Evolutionary conservation across 73 alveolate species (phyloP).

Genomic region (Tetrahymena thermophila): DNA sequence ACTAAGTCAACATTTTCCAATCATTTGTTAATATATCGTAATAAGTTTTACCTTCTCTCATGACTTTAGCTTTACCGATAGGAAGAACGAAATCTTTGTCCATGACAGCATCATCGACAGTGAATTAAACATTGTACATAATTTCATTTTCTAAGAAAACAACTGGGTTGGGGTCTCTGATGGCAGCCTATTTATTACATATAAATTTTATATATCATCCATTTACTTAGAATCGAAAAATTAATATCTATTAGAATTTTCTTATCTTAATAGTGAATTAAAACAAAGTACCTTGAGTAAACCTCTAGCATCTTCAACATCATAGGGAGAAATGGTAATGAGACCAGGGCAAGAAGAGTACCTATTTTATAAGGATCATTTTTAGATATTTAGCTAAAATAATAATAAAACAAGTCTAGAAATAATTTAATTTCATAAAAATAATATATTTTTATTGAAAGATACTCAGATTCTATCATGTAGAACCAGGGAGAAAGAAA

Average conservation of each 20-base stretch:
- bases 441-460: no score
- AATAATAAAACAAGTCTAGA: not conserved
- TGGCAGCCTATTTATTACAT: constrained; percentile 49
- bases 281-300: constrained; percentile 35
- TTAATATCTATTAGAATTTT: not conserved
- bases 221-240: not conserved
- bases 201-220: not conserved
- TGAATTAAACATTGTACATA: constrained; percentile 67
- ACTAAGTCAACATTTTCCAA: not conserved
- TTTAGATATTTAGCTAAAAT: no score
- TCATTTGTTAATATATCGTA: not conserved
- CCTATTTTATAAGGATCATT: not conserved
- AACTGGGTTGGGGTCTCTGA: constrained; percentile 82
- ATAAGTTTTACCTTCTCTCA: constrained; percentile 56
- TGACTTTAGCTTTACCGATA: constrained; percentile 76
- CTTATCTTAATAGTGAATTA: not conserved
- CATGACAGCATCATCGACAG: constrained; percentile 54
- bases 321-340: constrained; percentile 72
- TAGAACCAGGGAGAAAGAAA: not conserved
- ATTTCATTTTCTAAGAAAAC: constrained; percentile 84
- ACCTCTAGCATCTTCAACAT: constrained; percentile 78
- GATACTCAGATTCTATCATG: not conserved
- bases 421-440: not conserved
- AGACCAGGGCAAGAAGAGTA: constrained; percentile 82
- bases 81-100: constrained; percentile 75